Percentiles rank a stretch among this genome's conserved stretches.
Evolutionary conservation across 2,329 filamentous ascomycete species (phyloP).

Genomic region (Sporothrix luriei): DNA sequence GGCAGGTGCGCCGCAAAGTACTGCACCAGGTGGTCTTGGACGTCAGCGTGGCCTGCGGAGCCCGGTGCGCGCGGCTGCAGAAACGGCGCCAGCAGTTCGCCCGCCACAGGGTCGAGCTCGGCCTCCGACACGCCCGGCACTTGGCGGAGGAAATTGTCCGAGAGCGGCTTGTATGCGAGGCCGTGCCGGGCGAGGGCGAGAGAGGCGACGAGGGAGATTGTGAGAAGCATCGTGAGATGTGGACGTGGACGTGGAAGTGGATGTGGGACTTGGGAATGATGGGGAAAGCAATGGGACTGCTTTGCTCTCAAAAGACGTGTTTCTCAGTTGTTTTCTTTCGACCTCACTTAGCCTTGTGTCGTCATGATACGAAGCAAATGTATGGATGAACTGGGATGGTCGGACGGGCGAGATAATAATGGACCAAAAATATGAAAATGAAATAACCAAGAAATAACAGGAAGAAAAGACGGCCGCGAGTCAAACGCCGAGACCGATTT

Average conservation of each 20-base stretch:
- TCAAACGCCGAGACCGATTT: too few species aligned
- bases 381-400: too few species aligned
- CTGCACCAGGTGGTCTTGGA: slow-evolving; percentile 70
- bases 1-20: slow-evolving; percentile 71
- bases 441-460: too few species aligned
- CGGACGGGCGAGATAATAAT: too few species aligned
- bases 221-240: neutral
- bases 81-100: slow-evolving; percentile 72
- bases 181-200: slow-evolving; percentile 39
- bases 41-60: slow-evolving; percentile 65
- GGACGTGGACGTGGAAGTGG: too few species aligned
- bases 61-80: slow-evolving; percentile 74
- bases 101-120: slow-evolving; percentile 69
- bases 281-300: too few species aligned
- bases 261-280: neutral
- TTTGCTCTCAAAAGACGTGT: too few species aligned
- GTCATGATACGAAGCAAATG: too few species aligned
- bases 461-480: too few species aligned
- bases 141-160: slow-evolving; percentile 64
- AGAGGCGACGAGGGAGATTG: slow-evolving; percentile 34
- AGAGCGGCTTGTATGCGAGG: slow-evolving; percentile 52
- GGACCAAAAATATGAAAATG: too few species aligned
- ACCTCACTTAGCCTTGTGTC: too few species aligned
- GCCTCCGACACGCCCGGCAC: slow-evolving; percentile 62
- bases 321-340: too few species aligned